A percentile compares a stretch with the other conserved stretches of the same genome.
Evolutionary conservation across 495 filamentous ascomycete genomes (phyloP).

Genomic region (Talaromyces nanjingensis): DNA sequence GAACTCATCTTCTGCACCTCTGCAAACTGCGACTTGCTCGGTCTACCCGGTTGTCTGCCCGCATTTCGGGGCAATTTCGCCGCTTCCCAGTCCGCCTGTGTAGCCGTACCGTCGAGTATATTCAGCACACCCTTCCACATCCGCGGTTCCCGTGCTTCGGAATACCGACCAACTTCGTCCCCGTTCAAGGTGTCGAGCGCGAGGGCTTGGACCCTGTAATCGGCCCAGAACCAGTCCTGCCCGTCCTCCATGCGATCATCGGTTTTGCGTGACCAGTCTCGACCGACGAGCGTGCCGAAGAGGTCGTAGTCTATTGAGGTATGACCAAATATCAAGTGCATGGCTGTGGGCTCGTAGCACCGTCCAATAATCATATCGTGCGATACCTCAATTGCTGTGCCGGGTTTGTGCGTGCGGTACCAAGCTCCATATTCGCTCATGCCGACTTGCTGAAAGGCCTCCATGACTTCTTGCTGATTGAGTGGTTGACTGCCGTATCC

Average conservation of each 20-base stretch:
- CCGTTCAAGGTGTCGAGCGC: conserved; percentile 48
- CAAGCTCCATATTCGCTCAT: conserved; percentile 39
- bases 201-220: conserved; percentile 46
- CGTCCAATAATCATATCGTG: conserved; percentile 47
- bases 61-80: conserved; percentile 19
- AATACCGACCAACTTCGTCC: conserved; percentile 35
- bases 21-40: conserved; percentile 19
- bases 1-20: conserved; percentile 27
- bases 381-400: conserved; percentile 33
- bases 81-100: conserved; percentile 15
- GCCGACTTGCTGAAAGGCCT: conserved; percentile 30
- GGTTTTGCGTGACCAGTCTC: conserved; percentile 32
- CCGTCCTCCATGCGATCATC: conserved; percentile 39
- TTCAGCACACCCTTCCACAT: conserved; percentile 40
- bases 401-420: conserved; percentile 37
- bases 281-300: conserved; percentile 28
- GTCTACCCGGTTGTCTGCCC: conserved; percentile 15
- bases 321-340: conserved; percentile 33
- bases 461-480: conserved; percentile 21
- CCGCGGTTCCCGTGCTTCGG: conserved; percentile 31
- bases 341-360: conserved; percentile 45
- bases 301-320: conserved; percentile 26
- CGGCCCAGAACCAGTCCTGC: conserved; percentile 51
- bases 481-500: conserved; percentile 20
- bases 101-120: conserved; percentile 32